Percentiles rank a stretch among this genome's conserved stretches.
Conservation (phyloP, 1,139 yeast species). For the Saccharomyces pastorianus region DNA sequence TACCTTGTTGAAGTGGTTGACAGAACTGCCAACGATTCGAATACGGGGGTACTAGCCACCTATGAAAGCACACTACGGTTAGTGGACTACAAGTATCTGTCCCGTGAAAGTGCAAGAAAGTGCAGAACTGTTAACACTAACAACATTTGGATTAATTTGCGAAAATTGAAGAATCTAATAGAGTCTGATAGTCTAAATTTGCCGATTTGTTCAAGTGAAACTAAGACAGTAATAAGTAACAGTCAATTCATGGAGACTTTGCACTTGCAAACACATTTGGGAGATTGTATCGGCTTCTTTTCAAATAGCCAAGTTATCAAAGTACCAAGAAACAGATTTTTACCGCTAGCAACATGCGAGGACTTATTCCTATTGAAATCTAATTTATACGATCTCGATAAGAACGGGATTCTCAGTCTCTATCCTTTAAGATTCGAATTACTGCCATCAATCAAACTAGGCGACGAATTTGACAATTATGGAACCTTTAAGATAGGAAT, state of each 20-base stretch:
- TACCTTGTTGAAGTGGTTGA: conserved; percentile 97
- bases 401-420: conserved; percentile 79
- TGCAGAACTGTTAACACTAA: conserved; percentile 97
- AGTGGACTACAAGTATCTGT: conserved; percentile 41
- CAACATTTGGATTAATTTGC: conserved; percentile 93
- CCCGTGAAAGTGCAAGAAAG: conserved; percentile 79
- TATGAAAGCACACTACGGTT: conserved; percentile 81
- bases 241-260: conserved; percentile 81
- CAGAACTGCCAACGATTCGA: conserved; percentile 35
- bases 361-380: conserved; percentile 89
- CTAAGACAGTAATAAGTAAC: conserved; percentile 49
- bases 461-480: conserved; percentile 93
- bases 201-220: conserved; percentile 93
- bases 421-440: conserved; percentile 85
- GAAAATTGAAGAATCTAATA: conserved; percentile 86
- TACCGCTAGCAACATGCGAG: conserved; percentile 94
- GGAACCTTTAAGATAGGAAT: conserved; percentile 82
- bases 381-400: conserved; percentile 75
- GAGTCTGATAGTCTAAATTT: conserved; percentile 72
- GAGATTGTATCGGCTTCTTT: conserved; percentile 96
- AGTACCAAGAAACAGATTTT: conserved; percentile 92
- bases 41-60: conserved; percentile 97
- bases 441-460: conserved; percentile 91
- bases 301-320: conserved; percentile 62
- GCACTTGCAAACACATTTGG: conserved; percentile 97